These are phyloP conservation scores for Madurella fahalii DNA, from an alignment of 2,329 filamentous ascomycete species.

Conservation along the genomic window DNA sequence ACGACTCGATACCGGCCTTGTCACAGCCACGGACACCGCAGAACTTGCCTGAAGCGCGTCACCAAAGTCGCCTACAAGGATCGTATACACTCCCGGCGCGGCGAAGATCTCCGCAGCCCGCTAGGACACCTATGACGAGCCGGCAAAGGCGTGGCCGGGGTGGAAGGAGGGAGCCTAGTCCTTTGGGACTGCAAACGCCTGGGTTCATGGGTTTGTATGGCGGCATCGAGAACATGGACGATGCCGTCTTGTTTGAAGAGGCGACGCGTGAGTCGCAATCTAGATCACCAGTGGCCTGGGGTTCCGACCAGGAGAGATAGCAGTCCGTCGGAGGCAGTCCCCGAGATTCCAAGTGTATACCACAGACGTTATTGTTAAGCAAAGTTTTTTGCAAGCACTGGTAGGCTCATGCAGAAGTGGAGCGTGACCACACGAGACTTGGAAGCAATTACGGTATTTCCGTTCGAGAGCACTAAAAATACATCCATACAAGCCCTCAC, in stretches of 20 bases:
- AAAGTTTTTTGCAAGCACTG: no score
- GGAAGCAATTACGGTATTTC: no score
- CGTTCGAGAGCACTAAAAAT: no score
- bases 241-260: conserved; percentile 35
- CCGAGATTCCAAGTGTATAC: no score
- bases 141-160: conserved; percentile 17
- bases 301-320: neutral
- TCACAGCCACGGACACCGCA: conserved; percentile 49
- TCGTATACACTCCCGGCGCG: conserved; percentile 42
- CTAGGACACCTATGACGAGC: conserved; percentile 22
- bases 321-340: no score
- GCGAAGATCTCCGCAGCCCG: conserved; percentile 18
- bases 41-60: conserved; percentile 46
- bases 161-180: conserved; percentile 32
- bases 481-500: no score
- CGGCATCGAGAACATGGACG: conserved; percentile 46
- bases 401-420: no score
- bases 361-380: no score
- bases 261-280: conserved; percentile 16
- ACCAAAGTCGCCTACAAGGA: conserved; percentile 40
- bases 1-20: conserved; percentile 41
- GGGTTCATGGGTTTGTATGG: conserved; percentile 46
- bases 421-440: no score
- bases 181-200: conserved; percentile 38
- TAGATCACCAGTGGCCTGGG: neutral